Evolutionary conservation across 202 grass and related monocot genomes (phyloP), one percentile per base, ranked within the genome.

Genomic region (Digitaria exilis): DNA sequence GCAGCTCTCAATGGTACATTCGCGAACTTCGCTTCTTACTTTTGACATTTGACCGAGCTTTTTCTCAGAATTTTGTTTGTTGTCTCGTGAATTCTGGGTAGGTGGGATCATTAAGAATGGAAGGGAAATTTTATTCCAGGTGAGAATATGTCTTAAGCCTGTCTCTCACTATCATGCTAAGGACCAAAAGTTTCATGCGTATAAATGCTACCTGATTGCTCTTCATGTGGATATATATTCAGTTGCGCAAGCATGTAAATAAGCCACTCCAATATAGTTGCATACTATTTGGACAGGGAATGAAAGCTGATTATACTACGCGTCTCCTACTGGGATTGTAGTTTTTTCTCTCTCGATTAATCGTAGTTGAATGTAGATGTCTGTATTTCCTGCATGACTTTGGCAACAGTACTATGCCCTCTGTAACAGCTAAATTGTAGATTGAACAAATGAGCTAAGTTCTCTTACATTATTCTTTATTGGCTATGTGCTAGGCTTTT

Each of bases 51-150:
- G 6, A 42, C 30, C 35, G 21, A 74, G 62, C 17, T 14, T 79
- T n/a, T 61, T 87, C 17, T 80, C 54, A 30, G 13, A 56, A 49
- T 16, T 19, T n/a, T 4, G 41, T 41, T 7, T 85, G 6, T 19
- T 56, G 14, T 77, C 37, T 76, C 15, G 5, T 64, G 21, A 18
- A 85, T 73, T 6, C 29, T 50, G 52, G 8, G 21, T 82, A 95
- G 93, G 65, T 30, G 82, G 71, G 14, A 46, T 94, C 74, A 94
- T 99, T 39, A 90, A 85, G 82, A 84, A 88, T 61, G 96, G 93
- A 89, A 96, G 91, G 84, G 96, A 99, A 80, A 96, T 99, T 15
- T 65, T 99, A 65, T 82, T 96, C 52, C 96, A 99, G 91, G 96
- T 99, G 46, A 88, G 59, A 75, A 78, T 66, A 17, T 61, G 31